phyloP scores from a whole-genome alignment of 2,329 filamentous ascomycete species.

The Trichoderma brevicompactum region DNA sequence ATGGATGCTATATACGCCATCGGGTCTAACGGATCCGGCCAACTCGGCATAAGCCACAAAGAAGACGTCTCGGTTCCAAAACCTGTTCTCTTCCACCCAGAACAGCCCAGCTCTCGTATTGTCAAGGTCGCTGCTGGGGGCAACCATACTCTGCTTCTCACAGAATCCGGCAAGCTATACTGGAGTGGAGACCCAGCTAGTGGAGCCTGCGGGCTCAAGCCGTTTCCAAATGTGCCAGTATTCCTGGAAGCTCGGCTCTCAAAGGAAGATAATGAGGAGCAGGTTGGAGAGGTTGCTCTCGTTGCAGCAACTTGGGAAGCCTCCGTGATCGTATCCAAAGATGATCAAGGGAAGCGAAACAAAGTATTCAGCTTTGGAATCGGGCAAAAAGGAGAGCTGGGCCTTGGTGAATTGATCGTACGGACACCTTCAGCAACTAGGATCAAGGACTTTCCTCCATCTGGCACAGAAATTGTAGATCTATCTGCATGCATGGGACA shows the following conservation, averaged over 20 bases:
- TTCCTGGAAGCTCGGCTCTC: slow-evolving; percentile 49
- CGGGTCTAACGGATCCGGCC: slow-evolving; percentile 77
- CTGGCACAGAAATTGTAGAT: slow-evolving; percentile 60
- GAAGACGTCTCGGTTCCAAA: slow-evolving; percentile 73
- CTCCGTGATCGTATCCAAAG: slow-evolving; percentile 62
- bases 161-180: slow-evolving; percentile 62
- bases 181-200: slow-evolving; percentile 64
- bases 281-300: slow-evolving; percentile 42
- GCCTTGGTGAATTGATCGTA: slow-evolving; percentile 59
- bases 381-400: slow-evolving; percentile 74
- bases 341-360: slow-evolving; percentile 49
- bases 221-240: slow-evolving; percentile 39
- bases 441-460: slow-evolving; percentile 68
- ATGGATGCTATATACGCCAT: slow-evolving; percentile 67
- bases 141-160: slow-evolving; percentile 82
- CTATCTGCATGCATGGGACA: slow-evolving; percentile 79
- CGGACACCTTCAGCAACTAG: slow-evolving; percentile 52
- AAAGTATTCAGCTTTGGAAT: slow-evolving; percentile 67
- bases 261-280: slow-evolving; percentile 37
- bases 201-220: slow-evolving; percentile 58
- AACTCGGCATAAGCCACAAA: slow-evolving; percentile 71
- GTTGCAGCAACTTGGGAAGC: slow-evolving; percentile 81
- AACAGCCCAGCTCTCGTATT: slow-evolving; percentile 44
- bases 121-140: slow-evolving; percentile 66
- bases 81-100: slow-evolving; percentile 59